Percentiles rank a stretch among this genome's conserved stretches.
These are phyloP conservation scores for Monosporascus ibericus DNA, from an alignment of 2,329 filamentous ascomycete genomes.

Conservation along the genomic window DNA sequence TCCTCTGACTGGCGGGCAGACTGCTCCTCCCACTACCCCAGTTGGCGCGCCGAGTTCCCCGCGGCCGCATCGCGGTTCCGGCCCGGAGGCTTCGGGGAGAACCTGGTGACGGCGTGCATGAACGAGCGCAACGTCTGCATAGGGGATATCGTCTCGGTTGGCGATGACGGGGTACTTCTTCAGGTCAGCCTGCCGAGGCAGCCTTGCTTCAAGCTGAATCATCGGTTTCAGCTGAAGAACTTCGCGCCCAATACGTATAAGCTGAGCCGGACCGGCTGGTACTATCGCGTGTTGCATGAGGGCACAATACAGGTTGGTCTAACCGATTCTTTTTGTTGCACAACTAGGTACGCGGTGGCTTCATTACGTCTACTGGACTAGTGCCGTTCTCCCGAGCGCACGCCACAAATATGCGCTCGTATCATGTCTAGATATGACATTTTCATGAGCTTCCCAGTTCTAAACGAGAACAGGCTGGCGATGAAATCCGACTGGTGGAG, in stretches of 20 bases:
- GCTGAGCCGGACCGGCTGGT: conserved; percentile 57
- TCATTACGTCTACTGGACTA: neutral
- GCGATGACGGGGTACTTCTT: conserved; percentile 40
- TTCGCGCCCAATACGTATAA: conserved; percentile 54
- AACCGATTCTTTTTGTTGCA: neutral
- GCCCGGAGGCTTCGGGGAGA: conserved; percentile 59
- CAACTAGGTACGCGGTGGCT: neutral
- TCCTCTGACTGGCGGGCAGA: conserved; percentile 32
- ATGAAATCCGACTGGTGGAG: conserved; percentile 50
- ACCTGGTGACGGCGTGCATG: conserved; percentile 50
- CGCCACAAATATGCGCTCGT: too few relatives aligned
- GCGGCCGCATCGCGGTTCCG: conserved; percentile 43
- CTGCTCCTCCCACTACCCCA: conserved; percentile 51
- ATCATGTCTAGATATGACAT: too few relatives aligned
- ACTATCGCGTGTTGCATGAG: conserved; percentile 54
- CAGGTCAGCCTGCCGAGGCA: conserved; percentile 57
- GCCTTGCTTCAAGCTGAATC: conserved; percentile 65
- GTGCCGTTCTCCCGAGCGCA: too few relatives aligned
- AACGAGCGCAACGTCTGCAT: conserved; percentile 62
- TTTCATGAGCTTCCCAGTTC: neutral
- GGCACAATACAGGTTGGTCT: conserved; percentile 38
- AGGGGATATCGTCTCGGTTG: conserved; percentile 47
- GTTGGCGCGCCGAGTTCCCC: conserved; percentile 49
- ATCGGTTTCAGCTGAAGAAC: conserved; percentile 57
- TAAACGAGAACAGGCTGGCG: conserved; percentile 34